Evolutionary conservation across 2,329 filamentous ascomycete species (phyloP).

Genomic region (Chalaropsis ovoidea): DNA sequence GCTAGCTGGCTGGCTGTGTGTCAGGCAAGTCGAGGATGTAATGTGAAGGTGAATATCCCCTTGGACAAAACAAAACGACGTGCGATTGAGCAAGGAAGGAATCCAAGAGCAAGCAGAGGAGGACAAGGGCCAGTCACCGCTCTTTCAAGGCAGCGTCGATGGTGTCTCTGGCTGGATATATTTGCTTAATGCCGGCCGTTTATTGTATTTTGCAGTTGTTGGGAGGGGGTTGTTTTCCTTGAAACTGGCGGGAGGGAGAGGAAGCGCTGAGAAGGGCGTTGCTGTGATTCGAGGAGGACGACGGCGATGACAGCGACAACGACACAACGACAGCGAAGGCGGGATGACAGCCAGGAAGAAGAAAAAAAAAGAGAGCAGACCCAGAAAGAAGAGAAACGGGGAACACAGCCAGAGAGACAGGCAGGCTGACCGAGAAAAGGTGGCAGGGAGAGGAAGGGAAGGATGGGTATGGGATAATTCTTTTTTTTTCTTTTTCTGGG

Average conservation of each 20-base stretch:
- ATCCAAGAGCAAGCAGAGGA: conserved; percentile 14
- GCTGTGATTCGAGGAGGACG: conserved; percentile 3
- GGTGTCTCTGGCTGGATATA: not conserved
- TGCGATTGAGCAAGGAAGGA: conserved; percentile 17
- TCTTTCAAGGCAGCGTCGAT: conserved; percentile 19
- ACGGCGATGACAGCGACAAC: not conserved
- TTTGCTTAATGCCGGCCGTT: not conserved
- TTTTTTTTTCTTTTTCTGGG: not conserved
- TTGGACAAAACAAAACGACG: conserved; percentile 5
- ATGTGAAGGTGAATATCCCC: conserved; percentile 3
- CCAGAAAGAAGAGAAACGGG: not conserved
- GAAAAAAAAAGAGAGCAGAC: not conserved
- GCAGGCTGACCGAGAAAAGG: not conserved
- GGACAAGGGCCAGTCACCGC: conserved; percentile 23
- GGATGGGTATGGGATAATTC: not conserved
- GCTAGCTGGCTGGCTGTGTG: conserved; percentile 8
- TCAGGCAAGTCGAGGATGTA: conserved; percentile 8
- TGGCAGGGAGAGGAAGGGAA: conserved; percentile 11
- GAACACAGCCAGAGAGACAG: not conserved
- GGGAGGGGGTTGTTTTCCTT: not conserved
- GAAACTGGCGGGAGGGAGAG: not conserved
- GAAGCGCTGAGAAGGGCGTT: not conserved
- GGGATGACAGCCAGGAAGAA: not conserved
- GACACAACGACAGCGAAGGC: not conserved
- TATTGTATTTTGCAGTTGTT: not conserved